Evolutionary conservation across 2,329 filamentous ascomycete species (phyloP), one percentile per base, ranked within the genome.

Genomic region (Fusarium fracticaudum): DNA sequence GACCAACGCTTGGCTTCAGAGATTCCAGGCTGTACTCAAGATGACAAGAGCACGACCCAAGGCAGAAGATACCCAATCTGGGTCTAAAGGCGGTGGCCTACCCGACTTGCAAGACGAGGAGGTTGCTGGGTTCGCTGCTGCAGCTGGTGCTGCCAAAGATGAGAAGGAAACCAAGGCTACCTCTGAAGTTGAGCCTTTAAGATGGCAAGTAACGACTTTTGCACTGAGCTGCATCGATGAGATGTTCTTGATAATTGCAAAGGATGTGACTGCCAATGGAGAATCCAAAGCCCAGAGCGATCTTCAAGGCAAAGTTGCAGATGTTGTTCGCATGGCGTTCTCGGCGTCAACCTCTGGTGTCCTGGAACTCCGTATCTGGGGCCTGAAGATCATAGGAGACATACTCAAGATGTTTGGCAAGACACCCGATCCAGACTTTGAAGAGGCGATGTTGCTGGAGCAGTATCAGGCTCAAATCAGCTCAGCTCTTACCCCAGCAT

Each of bases 391-490:
- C 62, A 95, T 99, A 63, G 95, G 97, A 69, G 94, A 95, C 65
- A 91, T 98, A 15, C 86, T 99, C 58, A 97, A 95, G 86, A 94
- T 98, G 87, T 99, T 99, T 84, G 96, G 96, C 61, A 96, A 95
- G 80, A 95, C 94, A 4, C 94, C 96, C 4, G 96, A 99, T 83
- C 97, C 96, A 0, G 96, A 99, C 81, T 99, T 99, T 80, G 91
- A 96, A n/a, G 96, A 99, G 83, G 96, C 94, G 1, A 97, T 97
- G 84, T 87, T 99, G 22, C 88, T 99, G 8, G 97, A 99, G 82
- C 96, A 99, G 82, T 99, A 99, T 79, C 97, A 99, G 83, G 96
- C 96, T 10, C 96, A 99, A 80, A 99, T 99, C 80, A 95, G 95
- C 78, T 98, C 96, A 24, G 96, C 96, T 2, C 87, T 99, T 70